Conservation (phyloP, 371 early-diverging fungal genomes). For the Gilbertella persicaria region DNA sequence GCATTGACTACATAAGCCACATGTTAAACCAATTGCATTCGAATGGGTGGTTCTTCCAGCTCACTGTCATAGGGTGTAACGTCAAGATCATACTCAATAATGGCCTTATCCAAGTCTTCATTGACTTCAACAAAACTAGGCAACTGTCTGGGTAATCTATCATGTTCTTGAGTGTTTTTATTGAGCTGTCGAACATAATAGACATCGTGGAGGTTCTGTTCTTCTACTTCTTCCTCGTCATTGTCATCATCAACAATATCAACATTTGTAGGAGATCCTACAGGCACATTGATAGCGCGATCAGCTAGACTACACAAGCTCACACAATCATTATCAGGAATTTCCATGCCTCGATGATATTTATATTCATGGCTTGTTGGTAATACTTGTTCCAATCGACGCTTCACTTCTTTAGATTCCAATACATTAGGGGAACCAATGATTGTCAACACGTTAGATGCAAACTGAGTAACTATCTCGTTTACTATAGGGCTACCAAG, state of each 20-base stretch:
- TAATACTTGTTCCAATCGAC: conserved; percentile 22
- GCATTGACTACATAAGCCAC: neutral
- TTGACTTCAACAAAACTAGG: conserved; percentile 16
- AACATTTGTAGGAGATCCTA: neutral
- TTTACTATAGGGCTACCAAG: conserved; percentile 1
- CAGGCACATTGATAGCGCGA: conserved; percentile 3
- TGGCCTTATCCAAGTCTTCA: neutral
- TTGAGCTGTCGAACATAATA: conserved; percentile 11
- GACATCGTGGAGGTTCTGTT: conserved; percentile 1
- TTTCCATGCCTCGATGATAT: conserved; percentile 13
- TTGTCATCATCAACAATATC: conserved; percentile 18
- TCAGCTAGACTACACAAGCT: conserved; percentile 19
- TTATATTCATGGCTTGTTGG: conserved; percentile 4
- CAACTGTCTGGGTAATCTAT: conserved; percentile 6
- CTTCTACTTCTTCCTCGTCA: neutral
- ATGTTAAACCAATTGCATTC: conserved; percentile 7
- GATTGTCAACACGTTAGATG: conserved; percentile 12
- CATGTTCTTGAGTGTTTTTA: neutral
- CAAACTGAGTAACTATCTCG: conserved; percentile 9
- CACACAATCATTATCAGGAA: conserved; percentile 13
- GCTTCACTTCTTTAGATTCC: conserved; percentile 15
- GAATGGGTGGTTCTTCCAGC: conserved; percentile 8
- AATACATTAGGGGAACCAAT: conserved; percentile 11
- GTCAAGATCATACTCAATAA: conserved; percentile 16
- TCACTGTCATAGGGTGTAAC: conserved; percentile 28